Evolutionary conservation across 257 asterid genomes (phyloP), one percentile per base, ranked within the genome.

Genomic region (Ligustrum vulgare): DNA sequence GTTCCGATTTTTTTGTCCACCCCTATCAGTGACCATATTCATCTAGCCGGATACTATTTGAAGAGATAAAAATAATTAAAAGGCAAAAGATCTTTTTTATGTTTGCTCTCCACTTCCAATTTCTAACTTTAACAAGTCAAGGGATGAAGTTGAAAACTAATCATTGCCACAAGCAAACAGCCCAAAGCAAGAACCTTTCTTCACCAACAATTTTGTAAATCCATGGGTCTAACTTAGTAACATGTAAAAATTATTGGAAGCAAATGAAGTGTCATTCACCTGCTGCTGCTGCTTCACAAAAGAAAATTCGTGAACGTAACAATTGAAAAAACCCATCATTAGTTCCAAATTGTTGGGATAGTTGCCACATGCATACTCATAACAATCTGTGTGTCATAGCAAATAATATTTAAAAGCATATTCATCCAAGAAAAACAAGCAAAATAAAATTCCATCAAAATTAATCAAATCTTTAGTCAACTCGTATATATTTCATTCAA

Each of bases 121-220:
- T 56, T 12, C 25, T n/a, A 4, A 56, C 20, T n/a, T 8, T 56
- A n/a, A 56, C 11, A 56, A 20, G 20, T 22, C 65, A 56, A 2
- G 8, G 31, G 65, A 3, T 22, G 12, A 56, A 56, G 65, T 32
- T 56, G 65, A 56, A 56, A 56, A 56, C 31, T n/a, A 56, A 56
- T 22, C 5, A n/a, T 22, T 8, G 31, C 31, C 65, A 56, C 65
- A 56, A 56, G 32, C 98, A 93, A 83, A 91, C 97, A 3, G 98
- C 97, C 99, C 99, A 95, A 2, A 91, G 96, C 82, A 93, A 83
- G 86, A 91, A 95, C 87, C 96, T 86, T 82, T 95, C 99, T 86
- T 93, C 97, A 67, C 92, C 89, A 73, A 80, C 87, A 85, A 84
- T 80, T 87, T 93, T 95, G 89, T 95, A 95, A 6, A 60, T 22